Percentiles rank a stretch among this genome's conserved stretches.
Conservation (phyloP, 2,329 filamentous ascomycete genomes). For the Calonectria leucothoes region DNA sequence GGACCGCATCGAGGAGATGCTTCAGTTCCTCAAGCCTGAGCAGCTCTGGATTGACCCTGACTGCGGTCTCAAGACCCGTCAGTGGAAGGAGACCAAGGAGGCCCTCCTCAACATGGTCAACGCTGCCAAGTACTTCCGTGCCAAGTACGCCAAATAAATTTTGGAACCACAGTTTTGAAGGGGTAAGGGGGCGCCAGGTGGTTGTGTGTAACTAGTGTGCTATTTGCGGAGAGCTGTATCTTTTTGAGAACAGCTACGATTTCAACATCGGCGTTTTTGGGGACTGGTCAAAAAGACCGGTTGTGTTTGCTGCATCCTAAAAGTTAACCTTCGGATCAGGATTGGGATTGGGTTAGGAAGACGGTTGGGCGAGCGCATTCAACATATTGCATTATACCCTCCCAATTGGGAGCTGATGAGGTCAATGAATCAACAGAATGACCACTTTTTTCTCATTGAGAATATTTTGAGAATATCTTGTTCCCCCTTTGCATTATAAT, state of each 20-base stretch:
- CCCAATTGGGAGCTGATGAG: conserved; percentile 45
- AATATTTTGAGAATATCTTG: not conserved
- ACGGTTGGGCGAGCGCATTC: conserved; percentile 52
- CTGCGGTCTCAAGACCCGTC: conserved; percentile 98
- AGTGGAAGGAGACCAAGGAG: conserved; percentile 99
- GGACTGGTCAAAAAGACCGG: conserved; percentile 50
- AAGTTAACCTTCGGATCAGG: conserved; percentile 49
- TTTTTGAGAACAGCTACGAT: conserved; percentile 58
- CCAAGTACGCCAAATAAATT: conserved; percentile 80
- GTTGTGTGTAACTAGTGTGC: conserved; percentile 47
- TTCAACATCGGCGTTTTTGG: conserved; percentile 69
- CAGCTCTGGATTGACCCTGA: conserved; percentile 99
- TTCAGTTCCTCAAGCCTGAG: conserved; percentile 94
- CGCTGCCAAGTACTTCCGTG: conserved; percentile 95
- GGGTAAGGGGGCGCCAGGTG: conserved; percentile 33
- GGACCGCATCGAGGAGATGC: conserved; percentile 98
- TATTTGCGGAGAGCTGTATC: conserved; percentile 50
- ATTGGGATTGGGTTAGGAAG: conserved; percentile 40
- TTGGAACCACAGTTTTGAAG: conserved; percentile 32
- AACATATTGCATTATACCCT: conserved; percentile 54
- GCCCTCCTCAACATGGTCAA: conserved; percentile 97
- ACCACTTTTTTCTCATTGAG: conserved; percentile 40
- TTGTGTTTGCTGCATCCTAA: conserved; percentile 51
- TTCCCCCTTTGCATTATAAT: not conserved
- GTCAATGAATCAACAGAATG: conserved; percentile 46